These are phyloP conservation scores for Xylariaceae sp. DNA, from an alignment of 2,329 filamentous ascomycete genomes.

Conservation along the genomic window DNA sequence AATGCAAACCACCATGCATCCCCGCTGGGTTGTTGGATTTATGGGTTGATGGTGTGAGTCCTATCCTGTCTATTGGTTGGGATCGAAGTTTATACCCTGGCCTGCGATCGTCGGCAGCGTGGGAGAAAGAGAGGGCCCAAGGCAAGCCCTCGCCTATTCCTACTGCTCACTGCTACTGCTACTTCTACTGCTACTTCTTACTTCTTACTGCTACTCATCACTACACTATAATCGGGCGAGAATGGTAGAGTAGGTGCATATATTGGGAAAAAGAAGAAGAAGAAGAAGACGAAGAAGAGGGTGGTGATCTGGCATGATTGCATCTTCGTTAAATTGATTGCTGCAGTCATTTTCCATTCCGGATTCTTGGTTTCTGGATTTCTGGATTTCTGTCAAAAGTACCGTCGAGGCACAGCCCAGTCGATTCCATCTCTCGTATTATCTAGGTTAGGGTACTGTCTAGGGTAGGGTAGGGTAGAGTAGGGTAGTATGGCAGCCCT, in stretches of 20 bases:
- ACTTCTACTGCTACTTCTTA: neutral
- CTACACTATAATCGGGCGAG: neutral
- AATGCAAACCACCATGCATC: conserved; percentile 8
- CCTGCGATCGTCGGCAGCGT: too few species aligned
- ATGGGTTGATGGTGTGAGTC: too few species aligned
- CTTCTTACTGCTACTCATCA: neutral
- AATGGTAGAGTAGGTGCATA: neutral
- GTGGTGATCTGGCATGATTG: too few species aligned
- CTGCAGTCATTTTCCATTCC: neutral
- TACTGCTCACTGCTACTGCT: neutral
- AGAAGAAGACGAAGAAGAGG: too few species aligned
- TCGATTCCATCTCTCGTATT: neutral
- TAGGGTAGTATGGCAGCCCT: too few species aligned
- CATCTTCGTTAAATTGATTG: neutral
- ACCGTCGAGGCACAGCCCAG: neutral
- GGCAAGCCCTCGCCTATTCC: too few species aligned
- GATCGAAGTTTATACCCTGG: too few species aligned
- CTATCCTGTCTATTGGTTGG: conserved; percentile 6
- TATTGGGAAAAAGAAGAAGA: too few species aligned
- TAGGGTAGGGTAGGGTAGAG: too few species aligned
- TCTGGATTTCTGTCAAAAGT: neutral
- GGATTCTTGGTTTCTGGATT: neutral
- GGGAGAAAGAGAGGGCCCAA: too few species aligned
- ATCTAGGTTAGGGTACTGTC: too few species aligned
- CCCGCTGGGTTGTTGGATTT: neutral